Evolutionary conservation across 306 rosid species (phyloP), one percentile per base, ranked within the genome.

Genomic region (Bauhinia variegata): DNA sequence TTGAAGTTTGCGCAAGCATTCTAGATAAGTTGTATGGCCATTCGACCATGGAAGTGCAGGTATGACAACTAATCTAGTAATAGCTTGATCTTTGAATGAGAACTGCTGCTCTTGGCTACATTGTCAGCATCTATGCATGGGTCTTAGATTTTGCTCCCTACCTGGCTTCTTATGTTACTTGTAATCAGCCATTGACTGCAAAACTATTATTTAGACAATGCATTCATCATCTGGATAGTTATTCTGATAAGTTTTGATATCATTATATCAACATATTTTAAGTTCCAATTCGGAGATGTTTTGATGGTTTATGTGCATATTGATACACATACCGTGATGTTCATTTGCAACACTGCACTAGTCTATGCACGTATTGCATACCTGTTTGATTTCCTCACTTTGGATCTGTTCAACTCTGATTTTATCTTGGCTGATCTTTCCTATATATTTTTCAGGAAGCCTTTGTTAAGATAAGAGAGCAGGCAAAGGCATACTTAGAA

Each of bases 41-140:
- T 80, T 77, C 95, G 54, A 90, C 97, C 68, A 95, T 95, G 99
- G 99, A 95, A 85, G 99, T 91, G 74, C 99, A 95, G 99, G 99
- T 95, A 85, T 64, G 72, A 31, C 58, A 11, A 49, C 63, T 52
- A 38, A 58, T 56, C 44, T 34, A 60, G 31, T 41, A 38, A 11
- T 78, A 44, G 48, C 61, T 55, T 46, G 31, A 48, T 12, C 38
- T 63, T 71, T 63, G 19, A 57, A 50, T 11, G 50, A 49, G n/a
- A 52, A 61, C 60, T 54, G 33, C 32, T 50, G 73, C 32, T 17
- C 50, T 31, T 41, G 68, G n/a, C 36, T 46, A 47, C 36, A 2
- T 11, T 50, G 33, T 48, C 42, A 9, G 16, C 39, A 44, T 75
- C 72, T 33, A 36, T 72, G 52, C 13, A 63, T 3, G 1, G 49